Evolutionary conservation across 805 yeast genomes (phyloP).

Genomic region (Ogataea glucozyma): DNA sequence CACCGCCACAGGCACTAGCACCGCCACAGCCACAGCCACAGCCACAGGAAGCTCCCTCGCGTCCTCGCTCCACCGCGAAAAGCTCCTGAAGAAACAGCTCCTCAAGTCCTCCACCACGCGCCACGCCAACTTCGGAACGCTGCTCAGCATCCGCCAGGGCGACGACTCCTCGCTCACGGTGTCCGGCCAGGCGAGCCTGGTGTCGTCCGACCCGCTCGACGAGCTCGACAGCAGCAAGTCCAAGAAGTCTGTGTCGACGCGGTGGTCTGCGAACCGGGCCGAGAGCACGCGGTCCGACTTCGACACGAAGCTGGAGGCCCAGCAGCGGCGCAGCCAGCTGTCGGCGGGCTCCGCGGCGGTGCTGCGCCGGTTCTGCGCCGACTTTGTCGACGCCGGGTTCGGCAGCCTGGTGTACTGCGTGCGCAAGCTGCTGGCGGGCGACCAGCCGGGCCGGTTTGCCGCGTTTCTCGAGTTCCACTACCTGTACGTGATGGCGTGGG

Average conservation of each 20-base stretch:
- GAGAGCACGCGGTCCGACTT: conserved; percentile 33
- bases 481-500: conserved; percentile 71
- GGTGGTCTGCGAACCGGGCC: conserved; percentile 16
- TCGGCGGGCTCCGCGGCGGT: conserved; percentile 33
- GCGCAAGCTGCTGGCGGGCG: conserved; percentile 34
- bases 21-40: conserved; percentile 10
- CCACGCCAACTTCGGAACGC: conserved; percentile 90
- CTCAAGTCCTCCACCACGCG: conserved; percentile 40
- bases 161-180: conserved; percentile 61
- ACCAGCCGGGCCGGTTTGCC: conserved; percentile 36
- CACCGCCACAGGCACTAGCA: neutral
- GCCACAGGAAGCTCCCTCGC: conserved; percentile 34
- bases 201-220: conserved; percentile 51
- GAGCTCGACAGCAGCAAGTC: conserved; percentile 65
- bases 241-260: conserved; percentile 49
- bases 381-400: conserved; percentile 73
- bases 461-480: conserved; percentile 44
- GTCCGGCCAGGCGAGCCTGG: conserved; percentile 61
- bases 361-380: conserved; percentile 48
- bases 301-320: conserved; percentile 29
- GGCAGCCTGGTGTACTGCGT: conserved; percentile 60
- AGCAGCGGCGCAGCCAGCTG: conserved; percentile 31
- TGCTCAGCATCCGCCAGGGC: conserved; percentile 67
- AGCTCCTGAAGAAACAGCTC: conserved; percentile 42
- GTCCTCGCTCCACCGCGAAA: conserved; percentile 61